Evolutionary conservation across 2,329 filamentous ascomycete genomes (phyloP).

Genomic region (Aspergillus thermomutatus): DNA sequence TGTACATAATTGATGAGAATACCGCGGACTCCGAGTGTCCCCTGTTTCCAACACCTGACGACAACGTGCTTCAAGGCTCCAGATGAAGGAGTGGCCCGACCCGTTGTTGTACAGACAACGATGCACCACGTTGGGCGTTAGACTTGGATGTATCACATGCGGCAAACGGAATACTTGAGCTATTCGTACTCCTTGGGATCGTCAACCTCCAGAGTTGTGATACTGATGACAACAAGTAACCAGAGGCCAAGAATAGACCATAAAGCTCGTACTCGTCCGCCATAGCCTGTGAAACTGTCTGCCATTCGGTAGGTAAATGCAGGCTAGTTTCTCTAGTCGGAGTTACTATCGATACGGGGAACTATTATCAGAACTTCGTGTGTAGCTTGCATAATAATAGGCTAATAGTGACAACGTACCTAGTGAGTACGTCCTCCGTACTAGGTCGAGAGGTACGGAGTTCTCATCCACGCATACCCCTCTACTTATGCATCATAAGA

Average conservation of each 20-base stretch:
- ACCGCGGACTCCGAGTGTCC: not conserved
- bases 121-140: not conserved
- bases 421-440: too few species aligned
- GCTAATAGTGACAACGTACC: not conserved
- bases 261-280: too few species aligned
- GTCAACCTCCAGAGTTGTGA: not conserved
- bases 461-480: not conserved
- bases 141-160: not conserved
- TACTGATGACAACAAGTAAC: not conserved
- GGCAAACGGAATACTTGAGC: too few species aligned
- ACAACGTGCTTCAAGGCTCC: not conserved
- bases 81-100: not conserved
- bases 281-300: too few species aligned
- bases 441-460: not conserved
- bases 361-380: not conserved
- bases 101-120: not conserved
- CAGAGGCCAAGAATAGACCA: not conserved
- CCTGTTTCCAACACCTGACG: not conserved
- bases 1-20: not conserved
- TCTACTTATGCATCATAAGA: not conserved
- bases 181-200: not conserved
- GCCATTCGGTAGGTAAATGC: not conserved
- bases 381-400: not conserved
- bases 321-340: not conserved
- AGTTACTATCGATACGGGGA: not conserved